A percentile compares a stretch with the other conserved stretches of the same genome.
These are phyloP conservation scores for Fusarium humuli DNA, from an alignment of 2,329 filamentous ascomycete species.

Conservation along the genomic window DNA sequence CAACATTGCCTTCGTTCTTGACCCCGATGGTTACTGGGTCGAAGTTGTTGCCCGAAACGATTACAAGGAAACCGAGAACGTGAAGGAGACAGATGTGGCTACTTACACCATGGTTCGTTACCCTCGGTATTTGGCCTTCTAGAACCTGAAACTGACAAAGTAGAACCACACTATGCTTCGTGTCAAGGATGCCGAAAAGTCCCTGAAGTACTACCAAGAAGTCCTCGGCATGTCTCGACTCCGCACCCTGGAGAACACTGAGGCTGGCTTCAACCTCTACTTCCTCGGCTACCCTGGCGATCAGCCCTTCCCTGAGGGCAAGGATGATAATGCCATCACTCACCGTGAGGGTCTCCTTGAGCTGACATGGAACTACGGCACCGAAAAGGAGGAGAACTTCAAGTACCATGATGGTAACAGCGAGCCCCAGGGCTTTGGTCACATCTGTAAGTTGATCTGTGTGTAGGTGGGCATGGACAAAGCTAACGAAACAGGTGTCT, in stretches of 20 bases:
- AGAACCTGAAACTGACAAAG: slow-evolving; percentile 7
- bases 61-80: slow-evolving; percentile 76
- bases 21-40: slow-evolving; percentile 90
- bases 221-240: slow-evolving; percentile 88
- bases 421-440: slow-evolving; percentile 92
- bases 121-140: background rate
- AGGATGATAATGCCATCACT: slow-evolving; percentile 62
- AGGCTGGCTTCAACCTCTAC: slow-evolving; percentile 87
- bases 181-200: slow-evolving; percentile 83
- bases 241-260: slow-evolving; percentile 76
- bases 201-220: slow-evolving; percentile 84
- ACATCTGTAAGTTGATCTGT: slow-evolving; percentile 75
- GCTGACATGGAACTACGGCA: slow-evolving; percentile 86
- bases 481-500: slow-evolving; percentile 66
- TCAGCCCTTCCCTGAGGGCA: slow-evolving; percentile 61
- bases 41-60: slow-evolving; percentile 81
- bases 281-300: slow-evolving; percentile 83
- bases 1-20: slow-evolving; percentile 89
- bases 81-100: slow-evolving; percentile 76
- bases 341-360: slow-evolving; percentile 87
- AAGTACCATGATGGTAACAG: slow-evolving; percentile 93
- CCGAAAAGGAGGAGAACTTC: slow-evolving; percentile 86
- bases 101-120: slow-evolving; percentile 76
- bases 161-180: slow-evolving; percentile 95
- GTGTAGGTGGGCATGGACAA: background rate